Conservation (phyloP, 371 early-diverging fungal species). For the Lichtheimia hyalospora region DNA sequence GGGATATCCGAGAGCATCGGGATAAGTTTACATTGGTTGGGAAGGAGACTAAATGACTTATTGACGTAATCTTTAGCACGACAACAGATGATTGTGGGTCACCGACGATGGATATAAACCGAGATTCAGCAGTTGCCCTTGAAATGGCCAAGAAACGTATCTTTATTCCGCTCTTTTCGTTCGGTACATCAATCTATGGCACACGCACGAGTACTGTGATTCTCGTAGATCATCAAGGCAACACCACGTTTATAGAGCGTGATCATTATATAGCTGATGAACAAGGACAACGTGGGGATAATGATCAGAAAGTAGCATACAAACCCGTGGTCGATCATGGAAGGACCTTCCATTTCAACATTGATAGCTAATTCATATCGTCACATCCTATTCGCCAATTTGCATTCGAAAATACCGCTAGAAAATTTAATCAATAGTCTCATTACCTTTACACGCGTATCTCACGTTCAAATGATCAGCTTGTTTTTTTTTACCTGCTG, state of each 20-base stretch:
- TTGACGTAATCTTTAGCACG: neutral
- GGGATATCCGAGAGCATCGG: neutral
- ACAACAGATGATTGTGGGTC: neutral
- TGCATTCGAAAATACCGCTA: neutral
- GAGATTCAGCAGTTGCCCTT: slow-evolving; percentile 10
- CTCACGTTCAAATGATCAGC: too few relatives aligned
- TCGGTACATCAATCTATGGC: slow-evolving; percentile 28
- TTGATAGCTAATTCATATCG: neutral
- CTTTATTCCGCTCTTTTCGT: slow-evolving; percentile 28
- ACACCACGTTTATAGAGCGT: slow-evolving; percentile 44
- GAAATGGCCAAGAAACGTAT: slow-evolving; percentile 35
- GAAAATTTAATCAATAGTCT: too few relatives aligned
- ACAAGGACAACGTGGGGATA: slow-evolving; percentile 4
- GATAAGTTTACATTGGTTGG: neutral
- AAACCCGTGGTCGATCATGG: slow-evolving; percentile 3
- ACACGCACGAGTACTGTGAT: slow-evolving; percentile 59
- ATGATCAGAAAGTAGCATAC: slow-evolving; percentile 4
- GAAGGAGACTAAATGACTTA: slow-evolving; percentile 9
- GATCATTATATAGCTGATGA: slow-evolving; percentile 20
- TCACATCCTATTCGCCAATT: neutral
- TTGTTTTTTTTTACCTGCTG: too few relatives aligned
- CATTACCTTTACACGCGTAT: too few relatives aligned
- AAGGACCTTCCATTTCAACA: slow-evolving; percentile 8
- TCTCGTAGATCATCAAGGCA: slow-evolving; percentile 47
- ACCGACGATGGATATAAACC: neutral